Percentiles rank a stretch among this genome's conserved stretches.
Evolutionary conservation across 2,329 filamentous ascomycete species (phyloP).

Genomic region (Cyclaneusma minus): DNA sequence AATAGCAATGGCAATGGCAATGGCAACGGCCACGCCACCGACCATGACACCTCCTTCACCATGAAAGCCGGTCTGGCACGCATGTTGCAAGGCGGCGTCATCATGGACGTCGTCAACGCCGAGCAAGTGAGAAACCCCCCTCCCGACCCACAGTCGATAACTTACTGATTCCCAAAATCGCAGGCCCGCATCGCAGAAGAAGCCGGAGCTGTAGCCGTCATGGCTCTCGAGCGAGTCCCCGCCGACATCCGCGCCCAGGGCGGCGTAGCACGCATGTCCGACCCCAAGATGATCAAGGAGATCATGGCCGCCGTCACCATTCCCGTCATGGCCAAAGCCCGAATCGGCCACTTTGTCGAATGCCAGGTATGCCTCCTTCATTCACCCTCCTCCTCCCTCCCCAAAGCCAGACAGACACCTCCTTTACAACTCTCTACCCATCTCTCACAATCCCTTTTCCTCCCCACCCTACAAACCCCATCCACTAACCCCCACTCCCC

Average conservation of each 20-base stretch:
- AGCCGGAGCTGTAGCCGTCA: constrained; percentile 88
- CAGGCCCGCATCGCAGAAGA: constrained; percentile 93
- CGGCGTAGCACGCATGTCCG: constrained; percentile 92
- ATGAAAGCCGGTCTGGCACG: constrained; percentile 92
- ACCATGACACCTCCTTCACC: constrained; percentile 49
- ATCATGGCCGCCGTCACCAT: constrained; percentile 94
- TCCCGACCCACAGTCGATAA: background rate
- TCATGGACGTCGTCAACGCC: constrained; percentile 96
- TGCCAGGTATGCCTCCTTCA: constrained; percentile 46
- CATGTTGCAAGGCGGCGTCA: constrained; percentile 98
- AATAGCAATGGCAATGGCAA: constrained; percentile 11
- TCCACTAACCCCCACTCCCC: constrained; percentile 4
- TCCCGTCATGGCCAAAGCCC: constrained; percentile 96
- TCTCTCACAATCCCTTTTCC: no score
- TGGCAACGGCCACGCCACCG: constrained; percentile 8
- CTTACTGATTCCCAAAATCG: constrained; percentile 5
- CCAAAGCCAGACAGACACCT: no score
- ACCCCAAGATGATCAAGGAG: constrained; percentile 85
- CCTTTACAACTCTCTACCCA: no score
- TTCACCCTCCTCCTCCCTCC: background rate
- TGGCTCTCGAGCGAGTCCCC: constrained; percentile 95
- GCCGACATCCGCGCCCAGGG: constrained; percentile 88
- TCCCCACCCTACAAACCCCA: background rate
- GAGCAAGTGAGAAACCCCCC: constrained; percentile 41
- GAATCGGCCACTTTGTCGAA: constrained; percentile 96